Base-by-base conservation (phyloP, 2,329 filamentous ascomycete genomes). In the Botryotinia globosa region DNA sequence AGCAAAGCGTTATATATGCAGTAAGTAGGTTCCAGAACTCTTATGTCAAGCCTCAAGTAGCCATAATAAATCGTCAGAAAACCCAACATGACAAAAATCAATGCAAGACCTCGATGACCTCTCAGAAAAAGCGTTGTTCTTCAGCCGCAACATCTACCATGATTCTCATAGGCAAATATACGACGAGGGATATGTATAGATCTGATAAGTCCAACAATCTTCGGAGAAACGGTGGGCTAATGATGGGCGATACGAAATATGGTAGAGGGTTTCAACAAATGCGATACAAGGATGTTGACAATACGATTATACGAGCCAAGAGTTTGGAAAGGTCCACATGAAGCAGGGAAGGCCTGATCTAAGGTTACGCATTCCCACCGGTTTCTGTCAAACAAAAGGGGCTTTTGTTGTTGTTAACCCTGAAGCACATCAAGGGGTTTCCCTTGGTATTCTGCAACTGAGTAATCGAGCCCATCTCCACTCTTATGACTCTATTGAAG, bases 261-360 rank as follows among this genome's bases (percentile, higher is more conserved):
- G 22, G 22, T 14, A 51, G 48, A 51, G 48, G 48, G 25, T 2
- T n/a, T 51, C 25, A n/a, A n/a, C 48, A 51, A n/a, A 51, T n/a
- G 48, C 25, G 48, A 51, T n/a, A n/a, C 25, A 54, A n/a, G 48
- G 34, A 39, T 37, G 22, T 29, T 37, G 32, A 22, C 12, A 29
- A 59, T 59, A 69, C 66, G 32, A 22, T 7, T 22, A 59, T 59
- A 69, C 66, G 66, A 69, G 51, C 51, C 51, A 69, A 69, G 66
- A 34, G 4, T 32, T 32, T 44, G 16, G 6, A 20, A 44, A 44
- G 25, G 18, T 44, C 54, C 25, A 69, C 48, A 44, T 22, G 25
- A 44, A 32, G 32, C 20, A 29, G 18, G 39, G 61, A 4, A 39
- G 12, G n/a, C 16, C 34, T 44, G 56, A 34, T 59, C 56, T 22